Evolutionary conservation across 768 basidiomycete species (phyloP).

Genomic region (Cystobasidiopsis lactophilus): DNA sequence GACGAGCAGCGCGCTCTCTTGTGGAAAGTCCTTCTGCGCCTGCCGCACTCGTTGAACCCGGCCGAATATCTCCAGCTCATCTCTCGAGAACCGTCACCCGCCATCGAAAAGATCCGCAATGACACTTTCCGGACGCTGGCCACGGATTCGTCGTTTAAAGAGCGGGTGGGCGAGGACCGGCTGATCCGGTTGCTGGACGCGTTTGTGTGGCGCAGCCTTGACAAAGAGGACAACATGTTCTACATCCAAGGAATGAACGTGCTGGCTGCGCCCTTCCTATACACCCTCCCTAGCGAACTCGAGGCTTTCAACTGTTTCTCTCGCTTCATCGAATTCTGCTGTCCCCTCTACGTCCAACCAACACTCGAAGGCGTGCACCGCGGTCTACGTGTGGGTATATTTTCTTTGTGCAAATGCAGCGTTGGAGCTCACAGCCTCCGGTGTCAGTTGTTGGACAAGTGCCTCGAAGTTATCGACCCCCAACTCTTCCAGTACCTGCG

Average conservation of each 20-base stretch:
- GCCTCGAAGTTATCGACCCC: conserved; percentile 72
- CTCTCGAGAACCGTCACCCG: conserved; percentile 32
- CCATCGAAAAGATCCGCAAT: conserved; percentile 14
- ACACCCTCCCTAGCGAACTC: conserved; percentile 90
- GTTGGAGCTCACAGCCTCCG: neutral
- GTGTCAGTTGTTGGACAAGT: conserved; percentile 65
- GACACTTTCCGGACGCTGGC: conserved; percentile 63
- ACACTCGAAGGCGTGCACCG: conserved; percentile 88
- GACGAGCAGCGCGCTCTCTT: neutral
- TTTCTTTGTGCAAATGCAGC: neutral
- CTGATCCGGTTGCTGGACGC: conserved; percentile 87
- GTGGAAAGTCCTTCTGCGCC: conserved; percentile 3
- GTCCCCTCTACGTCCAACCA: conserved; percentile 90
- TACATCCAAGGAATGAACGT: conserved; percentile 99
- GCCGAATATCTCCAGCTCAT: conserved; percentile 47
- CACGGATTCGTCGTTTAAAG: conserved; percentile 93
- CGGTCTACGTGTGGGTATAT: conserved; percentile 71
- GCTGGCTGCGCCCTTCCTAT: conserved; percentile 88
- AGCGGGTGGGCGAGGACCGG: conserved; percentile 90
- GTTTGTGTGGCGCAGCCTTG: conserved; percentile 81
- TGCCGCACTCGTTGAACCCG: neutral
- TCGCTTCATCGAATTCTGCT: conserved; percentile 81
- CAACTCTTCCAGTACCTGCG: conserved; percentile 60
- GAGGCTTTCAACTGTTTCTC: conserved; percentile 95
- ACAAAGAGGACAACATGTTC: conserved; percentile 35